Percentiles rank a stretch among this genome's conserved stretches.
phyloP scores from a whole-genome alignment of 352 stramenopile species.

The Globisporangium canariense region DNA sequence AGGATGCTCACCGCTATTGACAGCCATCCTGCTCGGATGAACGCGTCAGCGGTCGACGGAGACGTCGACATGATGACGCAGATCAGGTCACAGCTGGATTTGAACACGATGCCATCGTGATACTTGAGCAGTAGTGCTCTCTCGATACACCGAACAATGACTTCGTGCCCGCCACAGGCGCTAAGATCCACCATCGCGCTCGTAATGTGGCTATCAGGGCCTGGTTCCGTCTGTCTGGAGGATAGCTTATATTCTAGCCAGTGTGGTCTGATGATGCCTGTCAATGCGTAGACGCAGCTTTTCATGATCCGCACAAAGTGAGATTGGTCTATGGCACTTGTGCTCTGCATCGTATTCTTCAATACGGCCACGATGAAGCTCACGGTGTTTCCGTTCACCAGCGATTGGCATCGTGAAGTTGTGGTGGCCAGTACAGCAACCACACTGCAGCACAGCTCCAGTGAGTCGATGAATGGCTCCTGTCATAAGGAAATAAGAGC shows the following conservation, averaged over 20 bases:
- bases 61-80: neutral
- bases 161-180: slow-evolving; percentile 17
- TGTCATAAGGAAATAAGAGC: slow-evolving; percentile 2
- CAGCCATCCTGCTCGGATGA: slow-evolving; percentile 9
- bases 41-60: neutral
- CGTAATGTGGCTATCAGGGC: neutral
- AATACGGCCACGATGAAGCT: slow-evolving; percentile 23
- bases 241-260: neutral
- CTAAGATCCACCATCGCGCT: neutral
- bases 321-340: slow-evolving; percentile 15
- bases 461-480: slow-evolving; percentile 30
- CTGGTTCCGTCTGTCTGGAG: neutral
- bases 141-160: slow-evolving; percentile 24
- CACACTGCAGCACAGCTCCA: slow-evolving; percentile 36
- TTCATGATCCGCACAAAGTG: slow-evolving; percentile 27
- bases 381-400: slow-evolving; percentile 21
- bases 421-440: slow-evolving; percentile 26
- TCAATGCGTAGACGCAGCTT: slow-evolving; percentile 31
- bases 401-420: slow-evolving; percentile 7
- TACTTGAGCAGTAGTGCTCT: slow-evolving; percentile 16
- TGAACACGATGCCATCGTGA: slow-evolving; percentile 8
- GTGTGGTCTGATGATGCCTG: slow-evolving; percentile 16
- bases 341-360: slow-evolving; percentile 24
- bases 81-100: slow-evolving; percentile 19
- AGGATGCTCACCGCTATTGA: slow-evolving; percentile 9